These are phyloP conservation scores for Ascochyta fabae DNA, from an alignment of 2,329 filamentous ascomycete species.

Conservation along the genomic window DNA sequence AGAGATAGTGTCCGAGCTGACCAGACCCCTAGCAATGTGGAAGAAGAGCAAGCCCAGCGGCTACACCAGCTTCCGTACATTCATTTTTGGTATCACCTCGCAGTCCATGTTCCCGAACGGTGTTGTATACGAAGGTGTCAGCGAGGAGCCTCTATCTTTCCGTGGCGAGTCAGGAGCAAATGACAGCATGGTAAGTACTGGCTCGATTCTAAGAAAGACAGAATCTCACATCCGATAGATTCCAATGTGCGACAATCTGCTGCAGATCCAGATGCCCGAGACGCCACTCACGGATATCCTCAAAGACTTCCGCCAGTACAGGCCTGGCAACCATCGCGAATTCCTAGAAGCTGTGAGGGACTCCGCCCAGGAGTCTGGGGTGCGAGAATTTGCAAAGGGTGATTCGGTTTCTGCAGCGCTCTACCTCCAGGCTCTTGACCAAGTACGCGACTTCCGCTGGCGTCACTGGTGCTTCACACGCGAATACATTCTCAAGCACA, in stretches of 20 bases:
- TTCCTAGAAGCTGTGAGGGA: constrained; percentile 77
- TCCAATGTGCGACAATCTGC: constrained; percentile 85
- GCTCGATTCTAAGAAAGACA: too few species aligned
- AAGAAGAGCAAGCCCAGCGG: constrained; percentile 79
- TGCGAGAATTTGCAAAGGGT: constrained; percentile 67
- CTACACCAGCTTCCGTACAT: constrained; percentile 87
- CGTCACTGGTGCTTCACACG: constrained; percentile 85
- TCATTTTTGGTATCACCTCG: constrained; percentile 94
- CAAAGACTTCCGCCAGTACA: constrained; percentile 85
- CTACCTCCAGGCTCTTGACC: constrained; percentile 65
- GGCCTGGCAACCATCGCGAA: constrained; percentile 84
- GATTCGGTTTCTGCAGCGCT: constrained; percentile 63
- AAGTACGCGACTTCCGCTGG: constrained; percentile 83
- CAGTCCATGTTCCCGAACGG: constrained; percentile 95
- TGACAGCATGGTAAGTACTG: constrained; percentile 74
- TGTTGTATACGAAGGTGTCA: constrained; percentile 86
- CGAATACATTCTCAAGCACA: constrained; percentile 83
- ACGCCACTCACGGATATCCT: constrained; percentile 90
- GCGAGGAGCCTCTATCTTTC: constrained; percentile 78
- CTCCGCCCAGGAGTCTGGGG: constrained; percentile 57
- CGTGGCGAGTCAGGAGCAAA: constrained; percentile 93
- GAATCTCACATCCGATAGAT: constrained; percentile 56
- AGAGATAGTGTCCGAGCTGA: constrained; percentile 4
- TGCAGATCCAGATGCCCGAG: constrained; percentile 84
- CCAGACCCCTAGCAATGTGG: constrained; percentile 73